Conservation (phyloP, 2,329 filamentous ascomycete genomes). For the Elsinoe australis region DNA sequence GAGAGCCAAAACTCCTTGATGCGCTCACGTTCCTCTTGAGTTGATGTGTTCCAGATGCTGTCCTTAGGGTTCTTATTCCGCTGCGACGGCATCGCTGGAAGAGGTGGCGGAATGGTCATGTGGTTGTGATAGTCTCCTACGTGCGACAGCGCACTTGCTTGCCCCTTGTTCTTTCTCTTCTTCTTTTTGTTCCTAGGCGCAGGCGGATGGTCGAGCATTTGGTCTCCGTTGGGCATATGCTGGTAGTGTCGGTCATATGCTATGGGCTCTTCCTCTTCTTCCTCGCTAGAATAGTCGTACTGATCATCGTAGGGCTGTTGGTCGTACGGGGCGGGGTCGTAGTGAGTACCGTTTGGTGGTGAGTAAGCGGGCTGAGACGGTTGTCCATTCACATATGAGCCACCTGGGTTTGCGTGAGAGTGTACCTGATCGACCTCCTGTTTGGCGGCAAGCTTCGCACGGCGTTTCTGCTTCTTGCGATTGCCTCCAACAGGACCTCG, state of each 20-base stretch:
- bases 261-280: constrained; percentile 23
- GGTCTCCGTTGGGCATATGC: constrained; percentile 21
- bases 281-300: constrained; percentile 29
- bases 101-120: constrained; percentile 30
- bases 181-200: constrained; percentile 19
- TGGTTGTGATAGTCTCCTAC: background rate
- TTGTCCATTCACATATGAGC: constrained; percentile 3
- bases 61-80: constrained; percentile 43
- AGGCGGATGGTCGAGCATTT: constrained; percentile 23
- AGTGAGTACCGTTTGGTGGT: background rate
- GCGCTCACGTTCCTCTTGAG: constrained; percentile 85
- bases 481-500: constrained; percentile 54
- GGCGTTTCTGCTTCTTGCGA: constrained; percentile 90
- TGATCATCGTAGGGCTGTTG: constrained; percentile 42
- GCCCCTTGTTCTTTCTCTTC: constrained; percentile 20
- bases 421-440: constrained; percentile 43
- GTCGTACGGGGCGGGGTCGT: constrained; percentile 27
- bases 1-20: constrained; percentile 99
- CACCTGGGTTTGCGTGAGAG: background rate
- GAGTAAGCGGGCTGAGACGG: background rate
- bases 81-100: constrained; percentile 37
- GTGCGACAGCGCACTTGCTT: background rate
- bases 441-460: constrained; percentile 72
- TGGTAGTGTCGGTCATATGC: constrained; percentile 13
- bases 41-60: constrained; percentile 96